Evolutionary conservation across 202 grass and related monocot species (phyloP).

Genomic region (Schoenoplectus triqueter): DNA sequence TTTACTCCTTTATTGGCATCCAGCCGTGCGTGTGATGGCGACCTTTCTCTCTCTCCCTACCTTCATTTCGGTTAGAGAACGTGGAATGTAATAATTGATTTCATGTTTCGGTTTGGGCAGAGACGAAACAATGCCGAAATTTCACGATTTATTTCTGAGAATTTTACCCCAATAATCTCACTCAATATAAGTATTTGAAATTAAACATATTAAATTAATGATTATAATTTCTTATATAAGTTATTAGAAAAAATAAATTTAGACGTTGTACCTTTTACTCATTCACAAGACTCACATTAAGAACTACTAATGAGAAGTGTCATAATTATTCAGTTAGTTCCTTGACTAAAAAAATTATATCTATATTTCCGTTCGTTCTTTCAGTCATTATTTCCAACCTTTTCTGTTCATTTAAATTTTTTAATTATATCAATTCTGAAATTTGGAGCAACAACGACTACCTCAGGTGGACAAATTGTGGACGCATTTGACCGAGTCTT

Average conservation of each 20-base stretch:
- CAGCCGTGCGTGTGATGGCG: slow-evolving; percentile 38
- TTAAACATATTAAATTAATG: too few species aligned
- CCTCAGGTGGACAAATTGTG: background rate
- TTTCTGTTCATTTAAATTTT: background rate
- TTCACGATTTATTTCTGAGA: too few species aligned
- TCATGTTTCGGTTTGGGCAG: background rate
- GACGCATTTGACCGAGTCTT: slow-evolving; percentile 9
- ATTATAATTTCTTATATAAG: too few species aligned
- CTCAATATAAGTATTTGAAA: too few species aligned
- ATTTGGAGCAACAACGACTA: background rate
- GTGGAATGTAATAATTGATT: too few species aligned
- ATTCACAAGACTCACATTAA: background rate
- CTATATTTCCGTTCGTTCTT: background rate
- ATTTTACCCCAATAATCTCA: too few species aligned
- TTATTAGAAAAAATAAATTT: too few species aligned
- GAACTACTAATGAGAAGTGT: background rate
- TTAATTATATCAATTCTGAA: background rate
- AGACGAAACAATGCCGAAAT: background rate
- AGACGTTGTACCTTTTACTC: too few species aligned
- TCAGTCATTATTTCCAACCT: background rate
- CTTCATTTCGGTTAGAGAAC: background rate
- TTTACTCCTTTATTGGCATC: slow-evolving; percentile 27
- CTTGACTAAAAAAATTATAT: background rate
- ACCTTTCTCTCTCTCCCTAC: background rate
- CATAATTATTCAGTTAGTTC: background rate